These are phyloP conservation scores for Ligustrum vulgare DNA, from an alignment of 257 asterid genomes.

Conservation along the genomic window DNA sequence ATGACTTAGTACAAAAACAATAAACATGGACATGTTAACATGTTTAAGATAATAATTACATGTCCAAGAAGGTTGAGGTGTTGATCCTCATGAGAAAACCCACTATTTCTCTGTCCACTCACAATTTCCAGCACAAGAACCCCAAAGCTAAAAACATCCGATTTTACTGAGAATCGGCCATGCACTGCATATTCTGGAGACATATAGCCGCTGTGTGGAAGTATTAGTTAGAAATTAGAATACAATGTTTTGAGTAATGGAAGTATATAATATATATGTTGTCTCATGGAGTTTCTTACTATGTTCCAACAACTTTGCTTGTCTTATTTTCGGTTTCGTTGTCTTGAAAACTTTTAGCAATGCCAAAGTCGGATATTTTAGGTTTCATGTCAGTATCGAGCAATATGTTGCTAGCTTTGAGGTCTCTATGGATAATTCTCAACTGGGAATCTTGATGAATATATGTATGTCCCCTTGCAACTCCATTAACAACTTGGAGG, in stretches of 20 bases:
- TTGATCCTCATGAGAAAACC: conserved; percentile 19
- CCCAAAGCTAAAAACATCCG: conserved; percentile 51
- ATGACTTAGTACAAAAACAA: not conserved
- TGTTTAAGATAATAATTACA: conserved; percentile 19
- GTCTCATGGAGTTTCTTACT: conserved; percentile 39
- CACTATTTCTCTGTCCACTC: conserved; percentile 39
- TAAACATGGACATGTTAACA: not conserved
- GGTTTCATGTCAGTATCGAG: conserved; percentile 38
- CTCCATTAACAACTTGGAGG: conserved; percentile 24
- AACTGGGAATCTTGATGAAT: conserved; percentile 36
- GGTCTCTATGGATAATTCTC: conserved; percentile 38
- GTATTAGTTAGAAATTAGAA: not conserved
- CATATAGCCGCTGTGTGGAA: conserved; percentile 40
- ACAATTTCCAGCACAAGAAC: conserved; percentile 40
- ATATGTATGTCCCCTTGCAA: conserved; percentile 34
- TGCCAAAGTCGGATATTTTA: conserved; percentile 42
- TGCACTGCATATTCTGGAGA: conserved; percentile 42
- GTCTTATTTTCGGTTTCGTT: conserved; percentile 29
- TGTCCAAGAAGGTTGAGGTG: conserved; percentile 35
- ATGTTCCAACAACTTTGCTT: conserved; percentile 32
- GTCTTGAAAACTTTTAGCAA: conserved; percentile 35
- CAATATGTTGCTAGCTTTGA: conserved; percentile 38
- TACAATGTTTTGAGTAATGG: not conserved
- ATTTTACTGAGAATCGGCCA: conserved; percentile 39
- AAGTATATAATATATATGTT: conserved; percentile 19